Evolutionary conservation across 2,329 filamentous ascomycete genomes (phyloP), one percentile per base, ranked within the genome.

Genomic region (Zelopaecilomyces penicillatus): DNA sequence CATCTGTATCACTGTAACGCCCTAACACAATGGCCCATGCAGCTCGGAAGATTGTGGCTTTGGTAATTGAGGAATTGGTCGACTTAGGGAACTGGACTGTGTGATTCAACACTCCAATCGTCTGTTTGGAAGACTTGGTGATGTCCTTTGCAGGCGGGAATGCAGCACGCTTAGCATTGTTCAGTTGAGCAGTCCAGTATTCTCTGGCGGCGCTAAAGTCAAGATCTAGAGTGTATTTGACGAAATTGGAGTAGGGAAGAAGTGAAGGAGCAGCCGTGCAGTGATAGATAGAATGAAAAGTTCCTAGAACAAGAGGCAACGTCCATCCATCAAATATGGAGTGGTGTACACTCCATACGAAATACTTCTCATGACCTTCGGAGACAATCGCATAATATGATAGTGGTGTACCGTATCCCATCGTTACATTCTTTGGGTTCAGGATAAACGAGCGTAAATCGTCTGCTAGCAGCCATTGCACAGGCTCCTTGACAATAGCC

Each of bases 251-350:
- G 19, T 46, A 46, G 27, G 37, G 42, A 11, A 42, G 39, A 5
- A 46, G 30, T 5, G 6, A 38, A 4, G 44, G 44, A 30, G 33
- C 26, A 5, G 36, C 44, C 4, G 37, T 2, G 6, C 37, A 36
- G 39, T 29, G 28, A 10, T 46, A 46, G 2, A 37, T 32, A 11
- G 30, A 39, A 26, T 43, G 41, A 9, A 46, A 8, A 10, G 28
- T 30, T 6, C 37, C 26, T 1, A 46, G 19, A n/a, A 46, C 40
- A 4, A 46, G 38, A 12, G 40, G 35, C 26, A 49, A 40, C 7
- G 47, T 48, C 48, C 50, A 55, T n/a, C 52, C 54, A 37, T 57
- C 54, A 11, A 53, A 53, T 4, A 54, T 37, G 9, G 52, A 41
- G n/a, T 56, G 54, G 33, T 47, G 45, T 31, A 47, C 44, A 10